Evolutionary conservation across 1,284 basidiomycete species (phyloP).

Genomic region (Peniophora sp.): DNA sequence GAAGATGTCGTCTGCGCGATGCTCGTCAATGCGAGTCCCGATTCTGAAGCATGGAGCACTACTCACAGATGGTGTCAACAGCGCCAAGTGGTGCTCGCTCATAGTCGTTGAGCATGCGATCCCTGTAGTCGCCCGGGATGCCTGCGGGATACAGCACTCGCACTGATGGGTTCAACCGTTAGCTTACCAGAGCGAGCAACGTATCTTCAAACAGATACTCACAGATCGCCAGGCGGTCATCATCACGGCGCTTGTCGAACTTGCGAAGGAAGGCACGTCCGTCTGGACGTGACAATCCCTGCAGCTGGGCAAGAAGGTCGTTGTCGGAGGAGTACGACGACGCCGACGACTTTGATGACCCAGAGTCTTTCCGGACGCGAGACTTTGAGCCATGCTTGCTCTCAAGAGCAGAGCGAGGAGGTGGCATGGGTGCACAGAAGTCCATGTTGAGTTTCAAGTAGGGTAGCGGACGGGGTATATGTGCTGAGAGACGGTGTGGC

Average conservation of each 20-base stretch:
- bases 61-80: background rate
- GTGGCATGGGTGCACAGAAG: too few species aligned
- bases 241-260: background rate
- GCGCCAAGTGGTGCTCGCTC: background rate
- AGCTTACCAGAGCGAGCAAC: background rate
- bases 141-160: background rate
- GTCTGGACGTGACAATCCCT: background rate
- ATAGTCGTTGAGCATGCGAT: background rate
- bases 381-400: background rate
- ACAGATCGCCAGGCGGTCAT: background rate
- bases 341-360: too few species aligned
- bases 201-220: background rate
- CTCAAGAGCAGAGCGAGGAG: too few species aligned
- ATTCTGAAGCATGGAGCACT: background rate
- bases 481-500: too few species aligned
- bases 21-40: too few species aligned
- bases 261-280: background rate
- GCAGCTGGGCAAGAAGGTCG: background rate
- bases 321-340: background rate
- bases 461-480: too few species aligned
- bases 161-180: background rate
- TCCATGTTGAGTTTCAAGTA: too few species aligned
- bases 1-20: too few species aligned
- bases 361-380: background rate
- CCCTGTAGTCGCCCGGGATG: background rate